Evolutionary conservation across 331 rosid genomes (phyloP).

Genomic region (Stylosanthes scabra): DNA sequence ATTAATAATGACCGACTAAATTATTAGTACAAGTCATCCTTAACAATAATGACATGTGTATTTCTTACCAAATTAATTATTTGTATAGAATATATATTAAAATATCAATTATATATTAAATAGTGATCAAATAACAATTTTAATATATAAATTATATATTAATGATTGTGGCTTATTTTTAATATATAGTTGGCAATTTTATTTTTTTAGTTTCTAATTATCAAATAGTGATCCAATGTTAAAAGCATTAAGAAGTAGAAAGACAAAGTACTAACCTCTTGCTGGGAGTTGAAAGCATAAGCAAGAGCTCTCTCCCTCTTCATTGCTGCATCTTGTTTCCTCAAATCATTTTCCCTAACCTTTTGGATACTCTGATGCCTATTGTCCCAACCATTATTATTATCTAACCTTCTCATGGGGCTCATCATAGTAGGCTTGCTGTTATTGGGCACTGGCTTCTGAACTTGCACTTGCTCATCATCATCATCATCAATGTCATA

Average conservation of each 20-base stretch:
- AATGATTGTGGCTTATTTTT: no score
- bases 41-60: no score
- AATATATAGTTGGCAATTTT: no score
- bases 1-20: no score
- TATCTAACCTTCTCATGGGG: constrained; percentile 47
- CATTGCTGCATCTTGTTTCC: constrained; percentile 64
- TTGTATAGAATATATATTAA: no score
- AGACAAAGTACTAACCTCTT: constrained; percentile 47
- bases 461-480: not conserved
- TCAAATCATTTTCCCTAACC: constrained; percentile 49
- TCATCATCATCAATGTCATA: not conserved
- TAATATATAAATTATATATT: no score
- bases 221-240: not conserved
- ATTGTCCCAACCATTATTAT: constrained; percentile 46
- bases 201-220: no score
- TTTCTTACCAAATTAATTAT: no score
- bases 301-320: constrained; percentile 84
- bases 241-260: not conserved
- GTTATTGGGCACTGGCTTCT: constrained; percentile 49
- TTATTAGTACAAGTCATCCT: no score
- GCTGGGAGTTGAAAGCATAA: constrained; percentile 74
- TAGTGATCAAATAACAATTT: no score
- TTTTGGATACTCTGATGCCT: constrained; percentile 57
- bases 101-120: no score
- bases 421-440: constrained; percentile 46